These are phyloP conservation scores for Helianthus tuberosus DNA, from an alignment of 129 eudicot genomes.

Conservation along the genomic window DNA sequence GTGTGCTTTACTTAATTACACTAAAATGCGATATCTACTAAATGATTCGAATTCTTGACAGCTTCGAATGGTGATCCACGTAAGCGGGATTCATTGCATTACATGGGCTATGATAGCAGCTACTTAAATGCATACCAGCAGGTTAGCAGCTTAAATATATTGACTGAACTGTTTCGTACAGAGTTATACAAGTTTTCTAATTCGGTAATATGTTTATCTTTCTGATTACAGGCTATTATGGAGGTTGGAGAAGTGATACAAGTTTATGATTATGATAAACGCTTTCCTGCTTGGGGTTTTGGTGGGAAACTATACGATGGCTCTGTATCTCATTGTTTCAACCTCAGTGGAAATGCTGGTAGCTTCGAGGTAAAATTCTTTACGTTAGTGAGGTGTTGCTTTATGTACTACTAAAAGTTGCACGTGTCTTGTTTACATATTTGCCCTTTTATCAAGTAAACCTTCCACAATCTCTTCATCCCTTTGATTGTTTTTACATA, in stretches of 20 bases:
- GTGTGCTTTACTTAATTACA: background rate
- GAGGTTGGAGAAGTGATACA: conserved; percentile 97
- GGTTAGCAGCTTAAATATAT: conserved; percentile 34
- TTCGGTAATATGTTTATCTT: background rate
- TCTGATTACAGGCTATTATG: conserved; percentile 67
- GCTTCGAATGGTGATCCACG: conserved; percentile 95
- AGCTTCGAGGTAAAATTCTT: conserved; percentile 55
- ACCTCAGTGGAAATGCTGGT: conserved; percentile 61
- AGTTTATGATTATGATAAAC: conserved; percentile 85
- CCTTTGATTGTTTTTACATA: too few relatives aligned
- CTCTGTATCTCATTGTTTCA: conserved; percentile 87
- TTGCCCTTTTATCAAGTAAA: background rate
- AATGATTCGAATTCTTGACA: conserved; percentile 22
- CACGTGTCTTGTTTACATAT: too few relatives aligned
- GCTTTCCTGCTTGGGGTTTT: conserved; percentile 98
- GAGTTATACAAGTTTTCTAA: conserved; percentile 9
- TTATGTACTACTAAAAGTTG: background rate
- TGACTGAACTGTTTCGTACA: background rate
- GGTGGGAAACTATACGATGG: conserved; percentile 68
- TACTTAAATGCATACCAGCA: conserved; percentile 80
- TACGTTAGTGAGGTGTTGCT: background rate
- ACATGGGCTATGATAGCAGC: conserved; percentile 79
- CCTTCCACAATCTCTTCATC: too few relatives aligned
- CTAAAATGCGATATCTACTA: background rate
- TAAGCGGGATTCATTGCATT: conserved; percentile 65